Base-by-base conservation (phyloP, 495 filamentous ascomycete genomes). In the Copromyces sp. region DNA sequence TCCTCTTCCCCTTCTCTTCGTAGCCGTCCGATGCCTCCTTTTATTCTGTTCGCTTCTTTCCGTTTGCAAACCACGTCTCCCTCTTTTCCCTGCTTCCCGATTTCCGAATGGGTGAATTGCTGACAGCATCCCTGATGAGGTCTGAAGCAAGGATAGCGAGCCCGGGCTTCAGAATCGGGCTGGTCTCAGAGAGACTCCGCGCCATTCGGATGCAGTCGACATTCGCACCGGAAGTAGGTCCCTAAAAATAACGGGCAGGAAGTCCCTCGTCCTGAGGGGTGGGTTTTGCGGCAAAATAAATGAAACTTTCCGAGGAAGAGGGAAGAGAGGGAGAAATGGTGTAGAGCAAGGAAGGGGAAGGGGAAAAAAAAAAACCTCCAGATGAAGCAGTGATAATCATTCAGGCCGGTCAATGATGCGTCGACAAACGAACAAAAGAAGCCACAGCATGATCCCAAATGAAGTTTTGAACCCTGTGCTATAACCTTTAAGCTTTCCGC, bases 351-450 rank as follows among this genome's bases (percentile, higher is more conserved):
- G 42, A 8, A 68, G 68, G 9, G 45, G 17, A 11, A 68, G 40
- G 39, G 24, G n/a, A n/a, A 24, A 24, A 24, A 35, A 8, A 24
- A 32, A 35, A 40, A 2, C 35, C 41, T 45, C 59, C 20, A 42
- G 38, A 42, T 32, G 29, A 69, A 42, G 71, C 72, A 32, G 24
- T 61, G 71, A 75, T 74, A 74, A 74, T 69, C 74, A 75, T 73
- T 73, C 68, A 75, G 71, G 74, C 71, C 72, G 71, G 41, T 70
- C 70, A 69, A 69, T 72, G 70, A 45, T 39, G 69, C n/a, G 53
- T 68, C 39, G 47, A 47, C 53, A 65, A 61, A 20, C 29, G 37
- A 71, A 29, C 68, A 70, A n/a, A 70, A 70, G 47, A 70, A 72
- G 71, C 35, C 39, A 32, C 65, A 41, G 68, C 59, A 42, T 40